Base-by-base conservation (phyloP, 768 basidiomycete genomes). In the Fomitopsis pulvina region DNA sequence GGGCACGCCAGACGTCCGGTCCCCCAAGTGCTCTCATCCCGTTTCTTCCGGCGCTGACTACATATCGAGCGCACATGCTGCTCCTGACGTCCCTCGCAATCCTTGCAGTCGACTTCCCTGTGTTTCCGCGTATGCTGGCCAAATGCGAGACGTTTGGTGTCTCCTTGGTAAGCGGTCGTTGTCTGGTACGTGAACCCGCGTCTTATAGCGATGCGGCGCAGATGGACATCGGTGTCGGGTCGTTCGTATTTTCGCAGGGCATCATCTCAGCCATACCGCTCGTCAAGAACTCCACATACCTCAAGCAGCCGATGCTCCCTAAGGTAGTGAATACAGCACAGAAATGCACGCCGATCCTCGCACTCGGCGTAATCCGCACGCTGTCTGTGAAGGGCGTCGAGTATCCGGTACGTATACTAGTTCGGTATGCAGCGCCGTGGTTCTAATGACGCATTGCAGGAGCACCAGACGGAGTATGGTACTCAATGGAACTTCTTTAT, bases 401-500 rank as follows among this genome's bases (percentile, higher is more conserved):
- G 49, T 99, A 99, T 65, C 96, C 95, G 3, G 94, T 95, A 65
- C 22, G 81, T 65, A 9, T 27, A 40, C n/a, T 20, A 32, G 39
- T 39, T 38, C 4, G 14, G 34, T 9, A 46, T 37, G 47, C n/a
- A n/a, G n/a, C n/a, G n/a, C n/a, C n/a, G 26, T 47, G 47, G 47
- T 20, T 21, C 53, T 24, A 18, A 38, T 11, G 45, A 27, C 38
- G 25, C 14, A 30, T 41, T 22, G 26, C 51, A 85, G 94, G 96
- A 98, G 71, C 96, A 98, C 52, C 84, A 87, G 48, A 85, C 93
- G 0, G 96, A 99, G 68, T 98, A 98, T 56, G 96, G 96, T 0
- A 80, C 81, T 0, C 95, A 98, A 59, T 99, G 96, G 96, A 98
- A 98, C 64, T 97, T 98, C 68, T 99, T 99, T 75, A 77, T 98